Evolutionary conservation across 2,329 filamentous ascomycete species (phyloP).

Genomic region (Zarea fungicola): DNA sequence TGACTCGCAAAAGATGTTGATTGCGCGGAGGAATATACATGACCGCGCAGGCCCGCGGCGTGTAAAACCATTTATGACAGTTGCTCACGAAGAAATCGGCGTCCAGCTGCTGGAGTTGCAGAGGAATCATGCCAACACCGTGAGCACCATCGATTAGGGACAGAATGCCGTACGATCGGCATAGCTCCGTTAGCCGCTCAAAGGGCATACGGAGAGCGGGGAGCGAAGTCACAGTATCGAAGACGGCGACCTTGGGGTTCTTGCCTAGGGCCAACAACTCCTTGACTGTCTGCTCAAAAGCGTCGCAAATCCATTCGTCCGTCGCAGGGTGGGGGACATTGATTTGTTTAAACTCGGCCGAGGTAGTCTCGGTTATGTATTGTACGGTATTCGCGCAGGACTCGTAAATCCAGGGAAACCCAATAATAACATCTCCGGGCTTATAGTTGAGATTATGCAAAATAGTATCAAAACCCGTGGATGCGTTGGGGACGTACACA

Average conservation of each 20-base stretch:
- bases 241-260: neutral
- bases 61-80: too few relatives aligned
- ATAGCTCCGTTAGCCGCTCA: neutral
- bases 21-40: too few relatives aligned
- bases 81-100: neutral
- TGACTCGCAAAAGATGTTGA: too few relatives aligned
- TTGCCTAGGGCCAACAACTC: neutral
- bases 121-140: neutral
- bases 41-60: too few relatives aligned
- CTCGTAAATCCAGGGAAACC: neutral
- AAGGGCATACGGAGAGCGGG: neutral
- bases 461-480: neutral
- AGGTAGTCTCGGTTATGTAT: neutral
- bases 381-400: neutral
- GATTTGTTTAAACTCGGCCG: neutral
- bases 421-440: neutral
- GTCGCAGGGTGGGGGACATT: neutral
- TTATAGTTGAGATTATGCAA: neutral
- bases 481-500: neutral
- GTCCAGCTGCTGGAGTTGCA: neutral
- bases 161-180: neutral
- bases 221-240: neutral
- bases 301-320: neutral
- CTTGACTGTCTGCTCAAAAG: neutral
- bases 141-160: neutral